Percentiles rank a stretch among this genome's conserved stretches.
phyloP scores from a whole-genome alignment of 1,284 basidiomycete genomes.

The Ustilago nuda region DNA sequence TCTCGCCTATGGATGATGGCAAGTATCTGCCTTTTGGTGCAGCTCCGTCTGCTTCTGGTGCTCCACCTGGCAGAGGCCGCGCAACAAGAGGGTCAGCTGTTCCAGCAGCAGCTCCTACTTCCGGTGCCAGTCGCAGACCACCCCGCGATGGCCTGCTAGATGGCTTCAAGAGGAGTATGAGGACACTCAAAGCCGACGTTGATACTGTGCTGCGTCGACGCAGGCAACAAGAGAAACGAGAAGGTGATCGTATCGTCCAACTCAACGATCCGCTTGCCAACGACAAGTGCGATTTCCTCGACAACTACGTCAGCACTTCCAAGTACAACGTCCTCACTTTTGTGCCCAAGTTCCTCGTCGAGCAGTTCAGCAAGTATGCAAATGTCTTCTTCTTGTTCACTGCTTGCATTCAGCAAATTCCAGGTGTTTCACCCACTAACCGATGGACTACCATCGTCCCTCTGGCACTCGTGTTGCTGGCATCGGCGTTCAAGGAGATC shows the following conservation, averaged over 20 bases:
- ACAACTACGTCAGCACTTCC: conserved; percentile 90
- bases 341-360: conserved; percentile 88
- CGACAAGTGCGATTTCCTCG: conserved; percentile 59
- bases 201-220: conserved; percentile 49
- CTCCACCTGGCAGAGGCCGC: conserved; percentile 1
- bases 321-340: conserved; percentile 94
- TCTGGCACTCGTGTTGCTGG: conserved; percentile 86
- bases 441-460: conserved; percentile 94
- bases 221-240: conserved; percentile 38
- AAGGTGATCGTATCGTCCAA: conserved; percentile 60
- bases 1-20: conserved; percentile 35
- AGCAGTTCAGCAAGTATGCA: conserved; percentile 98
- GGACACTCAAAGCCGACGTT: conserved; percentile 50
- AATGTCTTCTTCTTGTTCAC: conserved; percentile 99
- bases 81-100: conserved; percentile 14
- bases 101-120: conserved; percentile 25
- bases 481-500: conserved; percentile 95
- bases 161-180: conserved; percentile 50
- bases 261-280: conserved; percentile 65
- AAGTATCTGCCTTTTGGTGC: conserved; percentile 27
- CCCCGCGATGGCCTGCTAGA: conserved; percentile 51
- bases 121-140: conserved; percentile 38
- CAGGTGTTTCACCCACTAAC: conserved; percentile 96
- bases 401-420: conserved; percentile 97
- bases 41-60: not conserved